Evolutionary conservation across 805 yeast genomes (phyloP).

Genomic region (Saturnispora ahearnii): DNA sequence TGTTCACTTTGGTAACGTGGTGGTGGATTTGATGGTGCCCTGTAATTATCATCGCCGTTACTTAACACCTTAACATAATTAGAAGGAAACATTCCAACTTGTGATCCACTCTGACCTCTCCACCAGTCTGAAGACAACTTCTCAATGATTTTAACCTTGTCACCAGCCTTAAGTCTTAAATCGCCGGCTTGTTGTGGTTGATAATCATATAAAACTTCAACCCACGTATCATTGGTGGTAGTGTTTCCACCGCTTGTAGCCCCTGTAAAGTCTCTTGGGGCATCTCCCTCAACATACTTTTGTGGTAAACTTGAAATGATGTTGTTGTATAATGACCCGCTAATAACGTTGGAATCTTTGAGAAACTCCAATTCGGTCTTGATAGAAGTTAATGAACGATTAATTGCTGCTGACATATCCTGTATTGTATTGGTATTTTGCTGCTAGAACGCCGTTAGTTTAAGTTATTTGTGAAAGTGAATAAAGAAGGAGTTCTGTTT

Average conservation of each 20-base stretch:
- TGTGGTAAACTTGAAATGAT: conserved; percentile 41
- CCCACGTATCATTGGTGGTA: conserved; percentile 28
- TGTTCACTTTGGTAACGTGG: not conserved
- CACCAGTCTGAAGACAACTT: conserved; percentile 85
- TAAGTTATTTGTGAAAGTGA: too few relatives aligned
- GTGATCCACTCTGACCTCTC: conserved; percentile 58
- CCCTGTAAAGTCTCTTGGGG: not conserved
- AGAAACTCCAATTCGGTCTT: conserved; percentile 70
- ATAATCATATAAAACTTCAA: conserved; percentile 69
- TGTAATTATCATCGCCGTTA: not conserved
- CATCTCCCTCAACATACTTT: conserved; percentile 41
- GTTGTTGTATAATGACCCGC: conserved; percentile 37
- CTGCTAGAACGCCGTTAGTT: not conserved
- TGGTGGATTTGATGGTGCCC: conserved; percentile 10
- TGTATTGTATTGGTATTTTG: not conserved
- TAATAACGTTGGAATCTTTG: conserved; percentile 63
- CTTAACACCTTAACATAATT: conserved; percentile 44
- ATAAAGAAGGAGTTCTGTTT: too few relatives aligned
- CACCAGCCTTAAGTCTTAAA: conserved; percentile 55
- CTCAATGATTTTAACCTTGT: conserved; percentile 59
- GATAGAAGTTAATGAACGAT: conserved; percentile 69
- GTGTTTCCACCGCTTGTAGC: not conserved
- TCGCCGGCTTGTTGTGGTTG: conserved; percentile 71
- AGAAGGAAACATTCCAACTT: conserved; percentile 80
- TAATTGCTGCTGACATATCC: conserved; percentile 46